Evolutionary conservation across 1,139 yeast species (phyloP).

Genomic region (Magnusiomyces suaveolens): DNA sequence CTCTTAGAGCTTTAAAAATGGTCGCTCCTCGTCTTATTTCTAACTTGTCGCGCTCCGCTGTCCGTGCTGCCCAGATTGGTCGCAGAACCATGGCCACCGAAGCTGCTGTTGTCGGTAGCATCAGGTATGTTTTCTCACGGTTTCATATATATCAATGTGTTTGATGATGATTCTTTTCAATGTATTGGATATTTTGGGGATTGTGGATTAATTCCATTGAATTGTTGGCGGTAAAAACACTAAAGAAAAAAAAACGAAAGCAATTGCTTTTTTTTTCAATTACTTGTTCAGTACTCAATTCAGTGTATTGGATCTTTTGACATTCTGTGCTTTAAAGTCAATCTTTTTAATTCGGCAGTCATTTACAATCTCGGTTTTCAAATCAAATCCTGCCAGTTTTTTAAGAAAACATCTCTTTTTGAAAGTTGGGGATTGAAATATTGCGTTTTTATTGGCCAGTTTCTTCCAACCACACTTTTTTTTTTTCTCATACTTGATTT

Average conservation of each 20-base stretch:
- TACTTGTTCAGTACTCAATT: too few relatives aligned
- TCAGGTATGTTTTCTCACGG: slow-evolving; percentile 50
- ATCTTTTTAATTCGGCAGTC: background rate
- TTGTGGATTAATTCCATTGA: background rate
- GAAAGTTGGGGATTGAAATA: background rate
- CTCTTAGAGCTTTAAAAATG: slow-evolving; percentile 24
- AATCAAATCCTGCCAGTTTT: background rate
- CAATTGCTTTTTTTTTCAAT: too few relatives aligned
- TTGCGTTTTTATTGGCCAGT: slow-evolving; percentile 12
- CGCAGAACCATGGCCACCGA: slow-evolving; percentile 73
- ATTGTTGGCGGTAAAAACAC: background rate
- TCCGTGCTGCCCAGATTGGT: slow-evolving; percentile 73
- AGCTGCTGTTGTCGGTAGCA: slow-evolving; percentile 82
- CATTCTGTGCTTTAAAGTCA: background rate
- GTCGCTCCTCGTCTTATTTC: slow-evolving; percentile 80
- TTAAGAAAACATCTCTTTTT: too few relatives aligned
- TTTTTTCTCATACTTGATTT: background rate
- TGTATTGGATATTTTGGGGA: background rate
- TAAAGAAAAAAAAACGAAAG: background rate
- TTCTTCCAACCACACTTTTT: background rate
- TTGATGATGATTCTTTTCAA: background rate
- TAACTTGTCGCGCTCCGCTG: slow-evolving; percentile 81
- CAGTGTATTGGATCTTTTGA: too few relatives aligned
- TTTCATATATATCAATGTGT: background rate
- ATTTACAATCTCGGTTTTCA: background rate